Evolutionary conservation across 2,329 filamentous ascomycete species (phyloP), one percentile per base, ranked within the genome.

Genomic region (Cercospora berteroae): DNA sequence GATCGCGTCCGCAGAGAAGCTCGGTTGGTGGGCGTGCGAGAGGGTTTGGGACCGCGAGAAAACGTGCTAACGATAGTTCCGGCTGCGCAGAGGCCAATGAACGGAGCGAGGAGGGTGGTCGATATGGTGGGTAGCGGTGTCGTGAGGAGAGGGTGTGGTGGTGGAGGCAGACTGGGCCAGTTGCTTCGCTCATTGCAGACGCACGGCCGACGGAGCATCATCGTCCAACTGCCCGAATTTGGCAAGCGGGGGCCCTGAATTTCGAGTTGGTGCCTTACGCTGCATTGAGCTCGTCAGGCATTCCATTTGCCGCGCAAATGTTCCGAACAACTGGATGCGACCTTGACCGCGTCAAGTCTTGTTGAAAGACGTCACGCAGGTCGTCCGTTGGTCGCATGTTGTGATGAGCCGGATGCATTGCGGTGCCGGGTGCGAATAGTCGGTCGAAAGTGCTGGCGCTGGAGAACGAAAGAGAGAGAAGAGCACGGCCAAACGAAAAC

Each of bases 1-100:
- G 31, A 50, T 42, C 25, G 48, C 44, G 48, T 57, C 42, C 6
- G 59, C 39, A 59, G 55, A 66, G 31, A 57, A 62, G 64, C 58
- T 66, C 59, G 29, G 33, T 25, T 29, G 29, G 57, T 36, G 59
- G 64, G 33, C 39, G 44, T 18, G 60, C 25, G 59, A 48, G 64
- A 57, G 58, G 58, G 36, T 50, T 60, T 29, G 31, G 23, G 57
- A 16, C 4, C 1, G 44, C 44, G 44, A 57, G 29, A 29, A 31
- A 57, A 57, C 20, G 52, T 57, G 52, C 52, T 57, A 33, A 57
- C 52, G 52, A 33, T 33, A 31, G 25, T 29, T 29, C 52, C n/a
- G 29, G 12, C 52, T 57, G 25, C 13, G 29, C 52, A n/a, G 52
- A 57, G 52, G 52, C 52, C 52, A 57, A 33, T 57, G 52, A 1